Conservation (phyloP, 2,329 filamentous ascomycete species). For the Curvularia spicifera region DNA sequence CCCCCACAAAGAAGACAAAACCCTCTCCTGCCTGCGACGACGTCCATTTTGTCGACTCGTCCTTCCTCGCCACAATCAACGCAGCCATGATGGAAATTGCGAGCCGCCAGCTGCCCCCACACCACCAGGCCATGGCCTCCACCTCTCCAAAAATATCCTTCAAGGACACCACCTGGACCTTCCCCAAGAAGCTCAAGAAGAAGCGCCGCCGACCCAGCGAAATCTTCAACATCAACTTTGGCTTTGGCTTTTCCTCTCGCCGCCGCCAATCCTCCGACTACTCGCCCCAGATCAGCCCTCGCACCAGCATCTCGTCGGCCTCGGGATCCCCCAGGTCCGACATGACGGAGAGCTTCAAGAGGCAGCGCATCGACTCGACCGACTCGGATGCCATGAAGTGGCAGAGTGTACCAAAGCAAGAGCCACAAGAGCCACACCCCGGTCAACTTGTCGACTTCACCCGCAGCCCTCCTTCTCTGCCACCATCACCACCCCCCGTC, state of each 20-base stretch:
- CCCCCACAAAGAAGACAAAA: neutral
- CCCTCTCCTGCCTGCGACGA: neutral
- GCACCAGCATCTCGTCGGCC: constrained; percentile 18
- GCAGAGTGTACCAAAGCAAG: neutral
- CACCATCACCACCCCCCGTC: neutral
- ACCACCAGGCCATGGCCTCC: neutral
- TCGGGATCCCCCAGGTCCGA: constrained; percentile 1
- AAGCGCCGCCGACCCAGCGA: constrained; percentile 13
- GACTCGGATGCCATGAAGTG: constrained; percentile 3
- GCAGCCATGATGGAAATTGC: constrained; percentile 14
- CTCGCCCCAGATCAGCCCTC: constrained; percentile 22
- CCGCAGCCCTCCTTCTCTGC: constrained; percentile 1
- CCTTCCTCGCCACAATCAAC: constrained; percentile 10
- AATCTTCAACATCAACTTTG: constrained; percentile 24
- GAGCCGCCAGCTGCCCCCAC: constrained; percentile 8
- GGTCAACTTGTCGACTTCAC: constrained; percentile 22
- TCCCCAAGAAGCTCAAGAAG: constrained; percentile 15
- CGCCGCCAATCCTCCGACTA: constrained; percentile 13
- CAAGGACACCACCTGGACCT: constrained; percentile 12
- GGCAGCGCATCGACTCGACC: constrained; percentile 20
- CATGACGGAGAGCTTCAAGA: constrained; percentile 16
- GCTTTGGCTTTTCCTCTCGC: constrained; percentile 15
- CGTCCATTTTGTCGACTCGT: constrained; percentile 2
- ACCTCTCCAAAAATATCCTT: constrained; percentile 7
- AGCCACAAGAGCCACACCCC: constrained; percentile 16